phyloP scores from a whole-genome alignment of 192 early-diverging fungal species.

The Coemansia sp. region DNA sequence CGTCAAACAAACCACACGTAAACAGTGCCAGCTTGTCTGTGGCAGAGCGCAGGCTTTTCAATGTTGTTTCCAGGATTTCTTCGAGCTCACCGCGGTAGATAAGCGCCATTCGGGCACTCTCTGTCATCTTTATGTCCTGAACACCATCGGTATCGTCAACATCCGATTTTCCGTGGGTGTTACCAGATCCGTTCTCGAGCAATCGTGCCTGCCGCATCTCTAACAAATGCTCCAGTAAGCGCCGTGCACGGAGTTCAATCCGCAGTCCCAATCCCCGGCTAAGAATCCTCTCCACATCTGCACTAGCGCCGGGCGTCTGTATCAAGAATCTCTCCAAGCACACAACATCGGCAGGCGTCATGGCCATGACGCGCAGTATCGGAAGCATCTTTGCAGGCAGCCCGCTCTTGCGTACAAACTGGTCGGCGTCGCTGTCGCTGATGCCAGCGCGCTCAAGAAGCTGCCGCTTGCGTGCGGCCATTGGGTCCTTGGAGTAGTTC shows the following conservation, averaged over 20 bases:
- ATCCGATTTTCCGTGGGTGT: neutral
- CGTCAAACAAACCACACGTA: slow-evolving; percentile 8
- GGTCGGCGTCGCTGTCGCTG: slow-evolving; percentile 16
- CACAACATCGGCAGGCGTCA: slow-evolving; percentile 58
- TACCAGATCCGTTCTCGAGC: neutral
- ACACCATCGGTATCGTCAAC: neutral
- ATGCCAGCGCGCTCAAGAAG: slow-evolving; percentile 53
- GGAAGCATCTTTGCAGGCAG: slow-evolving; percentile 56
- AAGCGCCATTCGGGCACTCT: slow-evolving; percentile 51
- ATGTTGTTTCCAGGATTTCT: slow-evolving; percentile 21
- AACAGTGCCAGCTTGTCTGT: slow-evolving; percentile 12
- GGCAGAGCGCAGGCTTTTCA: slow-evolving; percentile 5
- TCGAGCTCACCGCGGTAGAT: slow-evolving; percentile 55
- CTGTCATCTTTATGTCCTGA: slow-evolving; percentile 5
- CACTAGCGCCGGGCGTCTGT: slow-evolving; percentile 18
- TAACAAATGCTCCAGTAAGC: slow-evolving; percentile 53
- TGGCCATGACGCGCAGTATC: slow-evolving; percentile 67
- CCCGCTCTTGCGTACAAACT: slow-evolving; percentile 50
- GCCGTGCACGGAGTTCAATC: slow-evolving; percentile 62
- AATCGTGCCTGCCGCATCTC: slow-evolving; percentile 38
- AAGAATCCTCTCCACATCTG: neutral
- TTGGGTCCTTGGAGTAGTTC: slow-evolving; percentile 62
- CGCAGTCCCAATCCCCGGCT: slow-evolving; percentile 39
- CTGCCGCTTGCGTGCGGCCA: slow-evolving; percentile 34
- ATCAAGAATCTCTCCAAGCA: slow-evolving; percentile 15